Evolutionary conservation across 768 basidiomycete genomes (phyloP).

Genomic region (Hygrophorus russula): DNA sequence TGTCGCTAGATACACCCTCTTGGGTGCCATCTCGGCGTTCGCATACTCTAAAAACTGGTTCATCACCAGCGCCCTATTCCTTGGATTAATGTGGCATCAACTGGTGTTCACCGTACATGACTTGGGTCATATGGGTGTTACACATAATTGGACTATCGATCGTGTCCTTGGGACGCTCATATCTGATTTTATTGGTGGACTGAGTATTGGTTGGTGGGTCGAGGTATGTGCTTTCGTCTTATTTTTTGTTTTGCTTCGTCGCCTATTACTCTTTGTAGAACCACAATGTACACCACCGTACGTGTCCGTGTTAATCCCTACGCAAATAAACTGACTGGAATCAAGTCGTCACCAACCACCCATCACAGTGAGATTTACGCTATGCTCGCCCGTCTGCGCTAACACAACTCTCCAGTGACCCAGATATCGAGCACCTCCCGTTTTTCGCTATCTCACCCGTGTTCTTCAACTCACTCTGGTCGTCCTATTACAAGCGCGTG

Average conservation of each 20-base stretch:
- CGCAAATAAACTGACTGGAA: conserved; percentile 9
- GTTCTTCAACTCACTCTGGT: conserved; percentile 82
- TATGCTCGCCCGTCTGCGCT: background rate
- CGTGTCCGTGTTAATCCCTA: conserved; percentile 22
- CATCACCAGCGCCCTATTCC: conserved; percentile 61
- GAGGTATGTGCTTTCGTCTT: conserved; percentile 48
- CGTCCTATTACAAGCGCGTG: conserved; percentile 87
- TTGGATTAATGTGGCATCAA: conserved; percentile 94
- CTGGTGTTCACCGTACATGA: conserved; percentile 89
- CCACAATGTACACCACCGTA: conserved; percentile 93
- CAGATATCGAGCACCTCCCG: conserved; percentile 80
- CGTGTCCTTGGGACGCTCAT: conserved; percentile 68
- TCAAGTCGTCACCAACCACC: conserved; percentile 92
- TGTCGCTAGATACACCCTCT: conserved; percentile 60
- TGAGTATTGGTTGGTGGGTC: conserved; percentile 98
- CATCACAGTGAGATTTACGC: conserved; percentile 64
- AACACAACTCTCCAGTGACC: conserved; percentile 41
- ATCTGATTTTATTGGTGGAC: conserved; percentile 82
- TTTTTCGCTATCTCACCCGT: conserved; percentile 89
- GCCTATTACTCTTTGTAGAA: conserved; percentile 35
- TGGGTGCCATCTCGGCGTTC: conserved; percentile 48
- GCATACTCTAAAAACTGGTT: conserved; percentile 58
- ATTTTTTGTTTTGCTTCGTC: conserved; percentile 2
- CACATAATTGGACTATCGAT: conserved; percentile 76
- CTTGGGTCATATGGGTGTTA: conserved; percentile 90